phyloP scores from a whole-genome alignment of 2,329 filamentous ascomycete genomes.

The Talaromyces sp. region DNA sequence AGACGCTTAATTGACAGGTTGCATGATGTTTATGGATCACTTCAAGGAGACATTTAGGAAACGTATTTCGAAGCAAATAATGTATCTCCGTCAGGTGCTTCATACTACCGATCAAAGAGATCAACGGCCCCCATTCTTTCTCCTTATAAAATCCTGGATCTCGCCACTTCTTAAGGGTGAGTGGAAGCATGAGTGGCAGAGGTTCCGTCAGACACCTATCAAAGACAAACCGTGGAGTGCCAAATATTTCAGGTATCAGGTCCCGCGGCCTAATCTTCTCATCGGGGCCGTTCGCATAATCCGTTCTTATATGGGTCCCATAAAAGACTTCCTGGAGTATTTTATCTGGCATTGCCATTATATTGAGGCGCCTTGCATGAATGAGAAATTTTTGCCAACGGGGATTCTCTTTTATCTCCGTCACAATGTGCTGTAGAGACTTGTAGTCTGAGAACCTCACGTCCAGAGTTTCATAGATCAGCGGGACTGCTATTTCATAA shows the following conservation, averaged over 20 bases:
- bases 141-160: not conserved
- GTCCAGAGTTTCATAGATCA: slow-evolving; percentile 1
- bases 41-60: slow-evolving; percentile 4
- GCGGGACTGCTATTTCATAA: not conserved
- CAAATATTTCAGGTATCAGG: slow-evolving; percentile 2
- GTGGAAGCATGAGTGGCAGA: too few relatives aligned
- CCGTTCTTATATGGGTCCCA: not conserved
- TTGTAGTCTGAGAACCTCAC: slow-evolving; percentile 3
- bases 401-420: slow-evolving; percentile 3
- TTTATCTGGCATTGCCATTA: not conserved
- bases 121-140: slow-evolving; percentile 2
- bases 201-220: slow-evolving; percentile 24
- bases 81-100: not conserved
- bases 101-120: slow-evolving; percentile 1
- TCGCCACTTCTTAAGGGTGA: too few relatives aligned
- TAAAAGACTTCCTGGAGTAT: not conserved
- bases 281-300: not conserved
- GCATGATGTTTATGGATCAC: not conserved
- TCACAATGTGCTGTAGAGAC: slow-evolving; percentile 1
- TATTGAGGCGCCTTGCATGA: not conserved
- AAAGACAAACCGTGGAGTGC: not conserved
- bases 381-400: not conserved
- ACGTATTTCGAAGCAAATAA: slow-evolving; percentile 1
- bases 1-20: slow-evolving; percentile 1
- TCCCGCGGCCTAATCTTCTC: not conserved